These are phyloP conservation scores for Candida maesae DNA, from an alignment of 805 yeast genomes.

Conservation along the genomic window DNA sequence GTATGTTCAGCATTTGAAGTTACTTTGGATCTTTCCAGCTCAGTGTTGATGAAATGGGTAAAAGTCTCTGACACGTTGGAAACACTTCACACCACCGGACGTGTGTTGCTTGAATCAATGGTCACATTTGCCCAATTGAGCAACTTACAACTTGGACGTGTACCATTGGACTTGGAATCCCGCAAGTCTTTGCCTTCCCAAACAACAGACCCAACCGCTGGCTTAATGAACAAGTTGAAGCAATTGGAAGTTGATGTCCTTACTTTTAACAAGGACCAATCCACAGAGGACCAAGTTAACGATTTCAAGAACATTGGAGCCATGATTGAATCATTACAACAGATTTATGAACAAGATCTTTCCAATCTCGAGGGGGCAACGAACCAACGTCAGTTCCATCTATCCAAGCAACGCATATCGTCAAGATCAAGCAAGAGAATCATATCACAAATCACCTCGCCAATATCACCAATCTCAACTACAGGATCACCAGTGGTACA, in stretches of 20 bases:
- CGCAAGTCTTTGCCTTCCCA: not conserved
- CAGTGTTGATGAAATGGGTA: constrained; percentile 4
- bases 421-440: constrained; percentile 21
- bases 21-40: not conserved
- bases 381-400: constrained; percentile 11
- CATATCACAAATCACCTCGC: too few species aligned
- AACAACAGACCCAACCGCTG: constrained; percentile 9
- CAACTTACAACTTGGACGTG: constrained; percentile 3
- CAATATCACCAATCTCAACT: too few species aligned
- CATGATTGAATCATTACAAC: constrained; percentile 8
- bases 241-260: constrained; percentile 10
- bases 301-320: constrained; percentile 15
- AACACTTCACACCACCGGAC: not conserved
- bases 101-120: constrained; percentile 6
- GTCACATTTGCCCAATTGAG: not conserved
- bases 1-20: constrained; percentile 9
- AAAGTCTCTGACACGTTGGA: not conserved
- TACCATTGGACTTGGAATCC: not conserved
- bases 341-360: constrained; percentile 11
- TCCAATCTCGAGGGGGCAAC: constrained; percentile 8
- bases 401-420: constrained; percentile 7
- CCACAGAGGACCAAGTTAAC: constrained; percentile 9
- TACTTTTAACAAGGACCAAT: constrained; percentile 5
- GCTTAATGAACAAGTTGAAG: constrained; percentile 9
- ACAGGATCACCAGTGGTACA: constrained; percentile 10